These are phyloP conservation scores for Porodaedalea pini DNA, from an alignment of 1,284 basidiomycete genomes.

Conservation along the genomic window DNA sequence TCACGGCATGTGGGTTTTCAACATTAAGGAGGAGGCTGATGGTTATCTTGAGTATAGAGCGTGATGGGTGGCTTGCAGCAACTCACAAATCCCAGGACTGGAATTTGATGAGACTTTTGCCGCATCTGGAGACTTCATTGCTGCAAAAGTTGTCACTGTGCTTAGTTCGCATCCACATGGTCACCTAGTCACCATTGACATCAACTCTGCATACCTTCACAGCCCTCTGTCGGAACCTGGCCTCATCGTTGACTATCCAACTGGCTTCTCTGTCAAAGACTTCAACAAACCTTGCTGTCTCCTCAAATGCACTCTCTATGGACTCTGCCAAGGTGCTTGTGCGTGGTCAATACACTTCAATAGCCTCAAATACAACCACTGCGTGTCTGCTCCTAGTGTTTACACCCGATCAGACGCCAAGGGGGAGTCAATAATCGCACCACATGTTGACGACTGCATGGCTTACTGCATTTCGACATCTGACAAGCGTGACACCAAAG, in stretches of 20 bases:
- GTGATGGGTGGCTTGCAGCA: not conserved
- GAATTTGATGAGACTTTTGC: constrained; percentile 7
- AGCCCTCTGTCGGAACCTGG: constrained; percentile 23
- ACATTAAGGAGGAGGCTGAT: not conserved
- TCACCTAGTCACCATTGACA: constrained; percentile 30
- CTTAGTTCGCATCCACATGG: constrained; percentile 14
- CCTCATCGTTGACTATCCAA: constrained; percentile 29
- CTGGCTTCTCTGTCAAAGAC: constrained; percentile 21
- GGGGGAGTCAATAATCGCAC: constrained; percentile 27
- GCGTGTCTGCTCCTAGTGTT: constrained; percentile 26
- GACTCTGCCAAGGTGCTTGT: constrained; percentile 31
- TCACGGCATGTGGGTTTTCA: constrained; percentile 5
- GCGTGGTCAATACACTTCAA: constrained; percentile 28
- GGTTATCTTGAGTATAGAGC: not conserved
- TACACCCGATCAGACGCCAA: constrained; percentile 26
- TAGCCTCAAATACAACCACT: constrained; percentile 22
- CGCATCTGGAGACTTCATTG: not conserved
- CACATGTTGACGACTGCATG: constrained; percentile 34
- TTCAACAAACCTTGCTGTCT: constrained; percentile 20
- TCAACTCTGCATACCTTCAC: constrained; percentile 27
- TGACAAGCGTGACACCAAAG: not conserved
- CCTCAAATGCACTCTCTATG: constrained; percentile 27
- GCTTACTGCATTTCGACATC: not conserved
- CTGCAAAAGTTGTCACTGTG: not conserved
- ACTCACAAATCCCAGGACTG: not conserved